phyloP scores from a whole-genome alignment of 208 protist species.

The Strigomonas culicis region DNA sequence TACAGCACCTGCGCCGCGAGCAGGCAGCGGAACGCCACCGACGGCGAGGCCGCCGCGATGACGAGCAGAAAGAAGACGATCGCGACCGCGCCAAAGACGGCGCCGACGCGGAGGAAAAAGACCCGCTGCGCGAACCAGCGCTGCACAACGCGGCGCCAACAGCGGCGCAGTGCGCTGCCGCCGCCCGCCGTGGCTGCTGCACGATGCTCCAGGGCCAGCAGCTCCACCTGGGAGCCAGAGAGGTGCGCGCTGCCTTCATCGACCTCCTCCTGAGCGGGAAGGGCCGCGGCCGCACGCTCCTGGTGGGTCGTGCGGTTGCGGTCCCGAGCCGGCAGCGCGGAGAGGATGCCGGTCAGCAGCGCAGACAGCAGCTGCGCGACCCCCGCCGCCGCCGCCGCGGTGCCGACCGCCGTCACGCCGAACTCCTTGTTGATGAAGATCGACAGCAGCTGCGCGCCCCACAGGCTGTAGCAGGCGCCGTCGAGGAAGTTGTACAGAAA shows the following conservation, averaged over 20 bases:
- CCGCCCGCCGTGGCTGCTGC: no score
- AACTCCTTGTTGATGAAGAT: constrained; percentile 23
- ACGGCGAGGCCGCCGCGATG: constrained; percentile 7
- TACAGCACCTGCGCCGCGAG: constrained; percentile 32
- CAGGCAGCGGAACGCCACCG: constrained; percentile 1
- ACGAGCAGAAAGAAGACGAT: constrained; percentile 18
- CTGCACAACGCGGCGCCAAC: no score
- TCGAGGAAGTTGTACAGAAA: constrained; percentile 45
- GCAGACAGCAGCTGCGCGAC: constrained; percentile 40
- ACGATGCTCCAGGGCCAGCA: no score
- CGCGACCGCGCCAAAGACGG: constrained; percentile 17
- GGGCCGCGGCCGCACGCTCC: no score
- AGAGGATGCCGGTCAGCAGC: constrained; percentile 10
- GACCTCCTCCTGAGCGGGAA: no score
- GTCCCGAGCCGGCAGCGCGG: no score
- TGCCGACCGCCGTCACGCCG: constrained; percentile 29
- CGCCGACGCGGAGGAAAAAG: constrained; percentile 16
- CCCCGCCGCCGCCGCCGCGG: constrained; percentile 21
- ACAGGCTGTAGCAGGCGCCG: constrained; percentile 43
- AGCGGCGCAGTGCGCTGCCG: no score
- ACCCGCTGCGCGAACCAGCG: no score
- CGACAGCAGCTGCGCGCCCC: constrained; percentile 41
- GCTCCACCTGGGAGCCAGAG: no score
- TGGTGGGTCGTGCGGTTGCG: no score
- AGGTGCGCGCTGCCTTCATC: no score